Conservation (phyloP, 2,329 filamentous ascomycete genomes). For the Daldinia sp. region DNA sequence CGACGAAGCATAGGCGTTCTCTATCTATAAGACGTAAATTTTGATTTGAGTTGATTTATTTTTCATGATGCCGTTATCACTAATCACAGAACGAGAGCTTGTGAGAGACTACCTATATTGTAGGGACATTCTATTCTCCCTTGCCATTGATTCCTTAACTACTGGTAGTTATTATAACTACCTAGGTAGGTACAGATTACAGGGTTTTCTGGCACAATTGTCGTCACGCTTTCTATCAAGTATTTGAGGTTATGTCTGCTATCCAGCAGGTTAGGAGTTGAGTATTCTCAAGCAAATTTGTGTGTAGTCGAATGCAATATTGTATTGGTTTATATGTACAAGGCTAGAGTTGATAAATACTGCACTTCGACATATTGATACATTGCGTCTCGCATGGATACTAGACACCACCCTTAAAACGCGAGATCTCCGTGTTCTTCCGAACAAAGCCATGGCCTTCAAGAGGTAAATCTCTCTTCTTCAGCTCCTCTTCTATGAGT, state of each 20-base stretch:
- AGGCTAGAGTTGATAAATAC: conserved; percentile 1
- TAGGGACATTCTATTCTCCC: too few relatives aligned
- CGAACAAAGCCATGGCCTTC: conserved; percentile 58
- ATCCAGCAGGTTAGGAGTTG: background rate
- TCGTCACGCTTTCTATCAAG: background rate
- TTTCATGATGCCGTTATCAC: too few relatives aligned
- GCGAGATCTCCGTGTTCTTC: conserved; percentile 59
- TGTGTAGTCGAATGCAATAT: conserved; percentile 1
- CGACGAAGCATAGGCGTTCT: too few relatives aligned
- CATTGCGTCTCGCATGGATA: background rate
- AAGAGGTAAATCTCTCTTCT: conserved; percentile 70
- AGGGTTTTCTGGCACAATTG: background rate
- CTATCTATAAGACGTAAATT: too few relatives aligned
- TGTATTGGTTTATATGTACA: conserved; percentile 14
- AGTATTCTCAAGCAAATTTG: too few relatives aligned
- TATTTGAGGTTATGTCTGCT: background rate
- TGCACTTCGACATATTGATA: conserved; percentile 15
- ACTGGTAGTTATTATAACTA: too few relatives aligned
- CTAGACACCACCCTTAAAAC: conserved; percentile 57
- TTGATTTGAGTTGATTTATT: too few relatives aligned
- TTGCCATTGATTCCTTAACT: too few relatives aligned
- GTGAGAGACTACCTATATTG: too few relatives aligned
- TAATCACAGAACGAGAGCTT: too few relatives aligned
- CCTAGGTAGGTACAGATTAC: too few relatives aligned
- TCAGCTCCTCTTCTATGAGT: conserved; percentile 78